phyloP scores from a whole-genome alignment of 2,329 filamentous ascomycete genomes.

The Ophiostoma sp. region DNA sequence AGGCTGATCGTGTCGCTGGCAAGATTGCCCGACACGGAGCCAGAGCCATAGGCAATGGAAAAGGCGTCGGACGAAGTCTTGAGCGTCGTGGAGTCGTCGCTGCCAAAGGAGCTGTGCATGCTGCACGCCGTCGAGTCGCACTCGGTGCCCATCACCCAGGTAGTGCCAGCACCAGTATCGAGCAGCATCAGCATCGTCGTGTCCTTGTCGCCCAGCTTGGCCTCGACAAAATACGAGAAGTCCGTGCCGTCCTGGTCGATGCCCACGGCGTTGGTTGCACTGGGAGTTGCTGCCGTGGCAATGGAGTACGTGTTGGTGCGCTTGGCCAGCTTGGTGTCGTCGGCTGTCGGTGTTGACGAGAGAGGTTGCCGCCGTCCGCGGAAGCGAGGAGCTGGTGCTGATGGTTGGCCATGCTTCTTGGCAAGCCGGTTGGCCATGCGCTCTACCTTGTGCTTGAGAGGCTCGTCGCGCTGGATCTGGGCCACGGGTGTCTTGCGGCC shows the following conservation, averaged over 20 bases:
- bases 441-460: slow-evolving; percentile 36
- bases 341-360: slow-evolving; percentile 7
- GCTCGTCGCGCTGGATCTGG: slow-evolving; percentile 30
- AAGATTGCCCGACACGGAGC: slow-evolving; percentile 62
- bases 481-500: background rate
- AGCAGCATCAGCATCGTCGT: slow-evolving; percentile 57
- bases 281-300: slow-evolving; percentile 43
- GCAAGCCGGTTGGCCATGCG: slow-evolving; percentile 38
- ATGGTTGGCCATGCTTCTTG: slow-evolving; percentile 37
- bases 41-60: slow-evolving; percentile 69
- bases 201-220: slow-evolving; percentile 49
- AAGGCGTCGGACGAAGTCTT: slow-evolving; percentile 52
- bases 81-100: slow-evolving; percentile 60
- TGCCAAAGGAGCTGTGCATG: slow-evolving; percentile 65
- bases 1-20: slow-evolving; percentile 63
- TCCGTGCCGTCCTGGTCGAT: slow-evolving; percentile 61
- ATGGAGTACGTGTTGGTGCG: slow-evolving; percentile 47
- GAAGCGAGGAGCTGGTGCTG: background rate
- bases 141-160: slow-evolving; percentile 73
- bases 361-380: slow-evolving; percentile 20
- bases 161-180: slow-evolving; percentile 65
- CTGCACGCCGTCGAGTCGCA: slow-evolving; percentile 64
- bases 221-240: slow-evolving; percentile 59
- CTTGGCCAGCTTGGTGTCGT: slow-evolving; percentile 29
- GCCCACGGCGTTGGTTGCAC: slow-evolving; percentile 46